Percentiles rank a stretch among this genome's conserved stretches.
Conservation (phyloP, 805 yeast species). For the Yarrowia porcina region DNA sequence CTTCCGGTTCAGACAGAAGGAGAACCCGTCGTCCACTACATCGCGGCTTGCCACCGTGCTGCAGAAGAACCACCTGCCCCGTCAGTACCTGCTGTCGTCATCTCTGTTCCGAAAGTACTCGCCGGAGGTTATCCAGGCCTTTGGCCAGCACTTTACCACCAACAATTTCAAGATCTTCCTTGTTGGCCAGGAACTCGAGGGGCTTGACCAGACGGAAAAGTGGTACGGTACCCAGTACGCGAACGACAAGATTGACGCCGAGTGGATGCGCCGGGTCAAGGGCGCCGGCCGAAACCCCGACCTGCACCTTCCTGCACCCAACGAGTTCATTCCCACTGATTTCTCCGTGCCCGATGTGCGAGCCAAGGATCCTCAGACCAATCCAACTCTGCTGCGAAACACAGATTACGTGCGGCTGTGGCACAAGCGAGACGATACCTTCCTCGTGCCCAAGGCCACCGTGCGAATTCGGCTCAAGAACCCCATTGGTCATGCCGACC, state of each 20-base stretch:
- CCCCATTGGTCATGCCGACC: constrained; percentile 61
- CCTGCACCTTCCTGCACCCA: constrained; percentile 65
- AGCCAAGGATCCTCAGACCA: constrained; percentile 44
- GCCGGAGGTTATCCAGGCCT: constrained; percentile 50
- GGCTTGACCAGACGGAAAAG: constrained; percentile 54
- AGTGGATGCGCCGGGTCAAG: constrained; percentile 37
- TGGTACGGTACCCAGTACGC: constrained; percentile 91
- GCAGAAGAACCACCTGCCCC: constrained; percentile 61
- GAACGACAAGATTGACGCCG: constrained; percentile 44
- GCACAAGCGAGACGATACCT: constrained; percentile 87
- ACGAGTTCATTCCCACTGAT: constrained; percentile 77
- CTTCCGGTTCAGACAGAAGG: constrained; percentile 79
- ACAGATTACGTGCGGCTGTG: constrained; percentile 59
- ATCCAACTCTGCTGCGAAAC: constrained; percentile 61
- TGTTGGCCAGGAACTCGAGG: constrained; percentile 51
- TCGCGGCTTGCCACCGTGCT: constrained; percentile 60
- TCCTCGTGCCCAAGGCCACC: constrained; percentile 82
- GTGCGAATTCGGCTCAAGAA: constrained; percentile 59
- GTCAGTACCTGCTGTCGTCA: constrained; percentile 57
- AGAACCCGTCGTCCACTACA: constrained; percentile 67
- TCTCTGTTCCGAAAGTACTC: constrained; percentile 58
- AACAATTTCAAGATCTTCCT: constrained; percentile 60
- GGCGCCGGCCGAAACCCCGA: constrained; percentile 34
- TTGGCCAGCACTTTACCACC: constrained; percentile 49
- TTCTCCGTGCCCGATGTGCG: constrained; percentile 56